A percentile compares a stretch with the other conserved stretches of the same genome.
Evolutionary conservation across 2,329 filamentous ascomycete genomes (phyloP).

Genomic region (Fusarium hostae): DNA sequence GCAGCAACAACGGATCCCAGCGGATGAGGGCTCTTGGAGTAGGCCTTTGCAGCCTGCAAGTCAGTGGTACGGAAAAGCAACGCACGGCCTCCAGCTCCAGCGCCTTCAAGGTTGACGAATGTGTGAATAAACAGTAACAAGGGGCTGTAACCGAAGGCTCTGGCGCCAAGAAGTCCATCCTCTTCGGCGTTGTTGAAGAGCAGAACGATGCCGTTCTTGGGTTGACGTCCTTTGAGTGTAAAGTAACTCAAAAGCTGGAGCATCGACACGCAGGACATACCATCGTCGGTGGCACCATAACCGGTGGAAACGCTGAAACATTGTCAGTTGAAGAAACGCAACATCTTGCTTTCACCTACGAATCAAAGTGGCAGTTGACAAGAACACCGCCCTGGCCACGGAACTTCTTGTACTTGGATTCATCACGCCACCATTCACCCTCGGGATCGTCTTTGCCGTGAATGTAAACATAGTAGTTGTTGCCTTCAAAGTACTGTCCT

Average conservation of each 20-base stretch:
- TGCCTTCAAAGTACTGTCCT: constrained; percentile 88
- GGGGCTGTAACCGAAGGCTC: constrained; percentile 85
- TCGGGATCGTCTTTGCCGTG: constrained; percentile 80
- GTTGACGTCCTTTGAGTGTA: constrained; percentile 75
- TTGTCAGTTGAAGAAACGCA: constrained; percentile 25
- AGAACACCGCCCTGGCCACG: constrained; percentile 80
- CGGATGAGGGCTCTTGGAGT: constrained; percentile 76
- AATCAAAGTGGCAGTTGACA: constrained; percentile 94
- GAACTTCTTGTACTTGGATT: constrained; percentile 54
- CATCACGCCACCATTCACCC: constrained; percentile 76
- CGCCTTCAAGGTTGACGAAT: constrained; percentile 95
- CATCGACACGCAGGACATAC: constrained; percentile 86
- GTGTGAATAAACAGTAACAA: constrained; percentile 83
- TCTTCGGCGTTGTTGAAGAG: constrained; percentile 97
- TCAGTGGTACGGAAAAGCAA: constrained; percentile 90
- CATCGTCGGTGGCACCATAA: constrained; percentile 93
- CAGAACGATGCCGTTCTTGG: constrained; percentile 82
- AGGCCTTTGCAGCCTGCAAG: constrained; percentile 83
- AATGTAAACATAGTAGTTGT: constrained; percentile 92
- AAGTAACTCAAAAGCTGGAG: constrained; percentile 91
- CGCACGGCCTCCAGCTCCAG: constrained; percentile 89
- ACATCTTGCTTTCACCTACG: constrained; percentile 52
- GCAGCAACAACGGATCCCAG: constrained; percentile 85
- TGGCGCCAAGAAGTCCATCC: constrained; percentile 88
- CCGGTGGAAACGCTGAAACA: constrained; percentile 81